Conservation (phyloP, 176 grass and related monocot genomes). For the Triticum monococcum region DNA sequence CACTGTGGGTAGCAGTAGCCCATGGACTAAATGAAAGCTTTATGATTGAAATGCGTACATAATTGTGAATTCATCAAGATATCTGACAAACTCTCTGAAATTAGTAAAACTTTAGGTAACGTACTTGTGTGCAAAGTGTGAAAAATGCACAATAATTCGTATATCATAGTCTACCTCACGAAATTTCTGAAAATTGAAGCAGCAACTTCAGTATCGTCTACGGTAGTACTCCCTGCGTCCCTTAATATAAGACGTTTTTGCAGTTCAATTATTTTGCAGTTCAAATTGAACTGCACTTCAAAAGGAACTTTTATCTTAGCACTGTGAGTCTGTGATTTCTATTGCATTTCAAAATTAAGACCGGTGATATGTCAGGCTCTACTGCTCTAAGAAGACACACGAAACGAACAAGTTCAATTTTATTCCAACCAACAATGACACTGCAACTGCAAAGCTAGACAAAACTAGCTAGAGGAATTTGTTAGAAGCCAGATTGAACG, state of each 20-base stretch:
- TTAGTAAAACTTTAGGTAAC: neutral
- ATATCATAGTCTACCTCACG: neutral
- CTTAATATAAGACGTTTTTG: too few species aligned
- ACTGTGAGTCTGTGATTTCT: neutral
- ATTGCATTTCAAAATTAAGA: neutral
- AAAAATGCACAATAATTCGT: neutral
- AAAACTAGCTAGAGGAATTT: neutral
- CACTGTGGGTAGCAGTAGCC: neutral
- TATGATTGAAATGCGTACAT: too few species aligned
- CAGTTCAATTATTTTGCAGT: too few species aligned
- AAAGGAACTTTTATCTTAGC: neutral
- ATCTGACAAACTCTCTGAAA: neutral
- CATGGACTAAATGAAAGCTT: neutral
- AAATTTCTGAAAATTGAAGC: neutral
- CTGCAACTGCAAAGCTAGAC: neutral
- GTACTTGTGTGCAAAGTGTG: neutral
- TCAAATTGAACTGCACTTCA: neutral
- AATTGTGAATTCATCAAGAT: neutral
- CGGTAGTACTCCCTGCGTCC: too few species aligned
- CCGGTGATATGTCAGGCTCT: neutral
- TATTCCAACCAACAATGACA: neutral
- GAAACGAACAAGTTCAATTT: neutral
- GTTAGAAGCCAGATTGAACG: neutral
- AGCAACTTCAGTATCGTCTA: neutral
- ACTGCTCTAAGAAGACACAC: neutral